phyloP scores from a whole-genome alignment of 345 rosid species.

The Acer saccharum region DNA sequence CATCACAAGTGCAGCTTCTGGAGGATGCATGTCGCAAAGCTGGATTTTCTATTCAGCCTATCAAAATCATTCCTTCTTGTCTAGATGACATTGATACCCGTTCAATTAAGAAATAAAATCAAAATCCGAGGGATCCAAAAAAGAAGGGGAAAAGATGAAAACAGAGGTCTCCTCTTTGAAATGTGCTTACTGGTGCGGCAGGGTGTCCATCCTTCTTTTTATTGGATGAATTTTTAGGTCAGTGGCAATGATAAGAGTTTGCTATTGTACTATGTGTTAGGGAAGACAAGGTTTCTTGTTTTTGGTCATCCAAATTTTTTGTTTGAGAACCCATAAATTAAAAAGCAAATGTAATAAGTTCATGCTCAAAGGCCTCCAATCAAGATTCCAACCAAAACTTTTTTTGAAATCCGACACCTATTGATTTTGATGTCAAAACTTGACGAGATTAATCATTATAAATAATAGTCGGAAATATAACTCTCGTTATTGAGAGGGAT shows the following conservation, averaged over 20 bases:
- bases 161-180: not conserved
- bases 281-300: not conserved
- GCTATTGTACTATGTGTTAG: not conserved
- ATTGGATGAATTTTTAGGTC: not conserved
- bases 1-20: constrained; percentile 60
- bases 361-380: no score
- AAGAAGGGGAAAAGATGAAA: not conserved
- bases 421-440: no score
- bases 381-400: no score
- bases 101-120: constrained; percentile 5
- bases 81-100: constrained; percentile 48
- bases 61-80: constrained; percentile 57
- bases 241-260: no score
- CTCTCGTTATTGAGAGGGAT: no score
- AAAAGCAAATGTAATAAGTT: no score
- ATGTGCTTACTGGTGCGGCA: not conserved
- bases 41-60: constrained; percentile 63
- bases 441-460: no score
- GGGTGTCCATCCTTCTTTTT: not conserved
- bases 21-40: constrained; percentile 72
- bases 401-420: no score
- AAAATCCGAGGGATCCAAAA: not conserved
- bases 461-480: no score
- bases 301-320: not conserved
- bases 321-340: not conserved